Evolutionary conservation across 1,284 basidiomycete genomes (phyloP).

Genomic region (Marasmius tenuissimus): DNA sequence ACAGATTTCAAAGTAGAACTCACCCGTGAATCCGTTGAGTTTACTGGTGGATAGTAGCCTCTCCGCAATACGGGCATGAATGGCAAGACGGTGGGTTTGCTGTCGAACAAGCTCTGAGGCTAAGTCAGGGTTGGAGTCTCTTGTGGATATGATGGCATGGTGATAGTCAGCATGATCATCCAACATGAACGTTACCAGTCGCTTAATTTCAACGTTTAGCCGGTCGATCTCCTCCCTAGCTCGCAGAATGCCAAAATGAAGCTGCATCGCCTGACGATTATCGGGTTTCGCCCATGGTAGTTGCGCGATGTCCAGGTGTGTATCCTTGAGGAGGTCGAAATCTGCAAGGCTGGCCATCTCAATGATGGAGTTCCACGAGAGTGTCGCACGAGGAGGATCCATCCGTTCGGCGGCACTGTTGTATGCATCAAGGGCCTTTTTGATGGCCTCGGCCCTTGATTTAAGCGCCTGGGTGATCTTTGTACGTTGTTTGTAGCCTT

Average conservation of each 20-base stretch:
- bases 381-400: slow-evolving; percentile 2
- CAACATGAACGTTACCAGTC: not conserved
- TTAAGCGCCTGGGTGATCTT: slow-evolving; percentile 6
- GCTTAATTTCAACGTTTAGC: not conserved
- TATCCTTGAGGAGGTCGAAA: not conserved
- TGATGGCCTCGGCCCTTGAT: slow-evolving; percentile 1
- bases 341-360: not conserved
- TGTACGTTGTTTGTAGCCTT: slow-evolving; percentile 6
- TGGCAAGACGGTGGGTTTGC: not conserved
- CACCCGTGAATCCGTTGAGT: not conserved
- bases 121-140: not conserved
- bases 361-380: not conserved
- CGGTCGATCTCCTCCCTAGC: not conserved
- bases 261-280: not conserved
- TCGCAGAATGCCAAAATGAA: not conserved
- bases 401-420: not conserved
- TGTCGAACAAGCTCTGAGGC: not conserved
- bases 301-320: not conserved
- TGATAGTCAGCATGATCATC: not conserved
- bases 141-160: not conserved
- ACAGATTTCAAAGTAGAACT: too few relatives aligned
- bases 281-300: not conserved
- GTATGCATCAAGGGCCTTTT: not conserved
- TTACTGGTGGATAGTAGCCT: not conserved
- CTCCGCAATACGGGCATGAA: not conserved